Percentiles rank a stretch among this genome's conserved stretches.
Conservation (phyloP, 352 stramenopile species). For the Phytophthora pseudosyringae region DNA sequence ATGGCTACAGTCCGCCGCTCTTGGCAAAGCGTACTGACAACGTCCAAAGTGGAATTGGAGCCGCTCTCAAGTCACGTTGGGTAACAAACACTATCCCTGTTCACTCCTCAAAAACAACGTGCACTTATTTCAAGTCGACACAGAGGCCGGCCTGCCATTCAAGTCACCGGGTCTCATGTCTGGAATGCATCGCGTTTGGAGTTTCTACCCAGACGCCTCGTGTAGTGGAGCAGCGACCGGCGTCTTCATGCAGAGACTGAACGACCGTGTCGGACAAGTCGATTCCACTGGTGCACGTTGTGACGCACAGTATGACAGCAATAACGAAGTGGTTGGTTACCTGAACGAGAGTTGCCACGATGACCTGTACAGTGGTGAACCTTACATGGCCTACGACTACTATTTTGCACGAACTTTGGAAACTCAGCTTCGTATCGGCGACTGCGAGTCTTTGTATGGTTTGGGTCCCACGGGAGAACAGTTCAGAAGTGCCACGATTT, state of each 20-base stretch:
- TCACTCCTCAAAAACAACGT: too few relatives aligned
- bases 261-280: background rate
- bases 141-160: too few relatives aligned
- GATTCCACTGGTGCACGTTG: background rate
- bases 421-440: conserved; percentile 5
- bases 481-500: conserved; percentile 9
- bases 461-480: background rate
- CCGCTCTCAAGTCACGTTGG: too few relatives aligned
- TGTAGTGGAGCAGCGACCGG: conserved; percentile 2
- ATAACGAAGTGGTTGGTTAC: background rate
- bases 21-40: too few relatives aligned
- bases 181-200: conserved; percentile 2
- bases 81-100: too few relatives aligned
- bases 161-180: too few relatives aligned
- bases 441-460: conserved; percentile 5
- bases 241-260: background rate
- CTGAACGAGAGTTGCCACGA: conserved; percentile 6
- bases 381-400: conserved; percentile 15
- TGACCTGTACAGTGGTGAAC: conserved; percentile 1
- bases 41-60: too few relatives aligned
- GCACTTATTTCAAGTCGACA: too few relatives aligned
- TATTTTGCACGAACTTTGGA: conserved; percentile 2
- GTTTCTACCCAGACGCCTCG: background rate
- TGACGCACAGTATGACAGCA: background rate
- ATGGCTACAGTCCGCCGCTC: too few relatives aligned